These are phyloP conservation scores for Fusarium mexicanum DNA, from an alignment of 2,329 filamentous ascomycete species.

Conservation along the genomic window DNA sequence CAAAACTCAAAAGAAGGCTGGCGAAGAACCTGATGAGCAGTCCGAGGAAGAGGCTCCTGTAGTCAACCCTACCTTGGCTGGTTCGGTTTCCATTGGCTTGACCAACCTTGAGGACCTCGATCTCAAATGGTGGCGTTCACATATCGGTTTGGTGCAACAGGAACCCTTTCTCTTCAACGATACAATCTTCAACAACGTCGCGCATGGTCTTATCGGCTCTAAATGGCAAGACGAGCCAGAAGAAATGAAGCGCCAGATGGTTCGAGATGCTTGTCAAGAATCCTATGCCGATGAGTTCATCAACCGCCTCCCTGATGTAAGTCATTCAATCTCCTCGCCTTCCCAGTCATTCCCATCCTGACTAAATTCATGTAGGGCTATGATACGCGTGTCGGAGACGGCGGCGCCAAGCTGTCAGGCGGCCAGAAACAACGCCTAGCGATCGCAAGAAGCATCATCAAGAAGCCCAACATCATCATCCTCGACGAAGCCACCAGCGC, in stretches of 20 bases:
- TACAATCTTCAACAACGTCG: conserved; percentile 57
- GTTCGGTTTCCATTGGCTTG: background rate
- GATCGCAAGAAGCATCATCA: conserved; percentile 64
- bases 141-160: conserved; percentile 59
- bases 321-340: conserved; percentile 21
- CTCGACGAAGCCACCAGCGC: conserved; percentile 74
- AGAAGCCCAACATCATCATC: conserved; percentile 68
- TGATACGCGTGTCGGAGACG: conserved; percentile 60
- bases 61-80: background rate
- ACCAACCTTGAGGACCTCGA: conserved; percentile 28
- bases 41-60: background rate
- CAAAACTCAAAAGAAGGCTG: background rate
- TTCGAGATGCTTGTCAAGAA: conserved; percentile 60
- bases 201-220: conserved; percentile 54
- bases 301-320: conserved; percentile 54
- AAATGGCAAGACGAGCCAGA: conserved; percentile 51
- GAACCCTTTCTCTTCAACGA: conserved; percentile 66
- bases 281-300: conserved; percentile 65
- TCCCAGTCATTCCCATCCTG: background rate
- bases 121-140: conserved; percentile 35
- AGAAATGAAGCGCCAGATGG: conserved; percentile 52
- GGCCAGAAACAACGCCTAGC: conserved; percentile 67
- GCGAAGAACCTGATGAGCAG: background rate
- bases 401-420: conserved; percentile 66
- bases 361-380: conserved; percentile 49